phyloP scores from a whole-genome alignment of 805 yeast species.

The Danielia oregonensis region DNA sequence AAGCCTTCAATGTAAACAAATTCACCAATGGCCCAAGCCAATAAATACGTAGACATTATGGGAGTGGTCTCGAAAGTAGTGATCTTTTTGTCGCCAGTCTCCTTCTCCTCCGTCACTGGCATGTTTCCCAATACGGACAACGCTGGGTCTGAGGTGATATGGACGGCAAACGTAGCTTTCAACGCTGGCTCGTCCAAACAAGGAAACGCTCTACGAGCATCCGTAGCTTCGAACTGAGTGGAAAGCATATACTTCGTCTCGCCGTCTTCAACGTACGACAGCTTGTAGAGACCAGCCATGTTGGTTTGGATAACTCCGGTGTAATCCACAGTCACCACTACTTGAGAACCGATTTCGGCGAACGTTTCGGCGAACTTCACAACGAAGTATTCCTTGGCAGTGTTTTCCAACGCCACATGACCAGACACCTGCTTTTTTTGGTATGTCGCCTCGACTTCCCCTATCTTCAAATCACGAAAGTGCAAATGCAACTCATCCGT shows the following conservation, averaged over 20 bases:
- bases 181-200: slow-evolving; percentile 55
- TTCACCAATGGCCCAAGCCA: slow-evolving; percentile 59
- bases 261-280: slow-evolving; percentile 40
- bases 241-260: slow-evolving; percentile 38
- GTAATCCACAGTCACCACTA: slow-evolving; percentile 31
- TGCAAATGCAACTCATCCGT: slow-evolving; percentile 48
- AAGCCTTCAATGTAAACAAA: slow-evolving; percentile 49
- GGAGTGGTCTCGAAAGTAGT: slow-evolving; percentile 47
- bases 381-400: slow-evolving; percentile 60
- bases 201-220: slow-evolving; percentile 57
- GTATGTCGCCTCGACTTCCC: slow-evolving; percentile 16
- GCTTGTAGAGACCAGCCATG: slow-evolving; percentile 55
- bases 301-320: slow-evolving; percentile 47
- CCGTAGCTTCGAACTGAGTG: slow-evolving; percentile 59
- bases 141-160: slow-evolving; percentile 26
- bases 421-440: slow-evolving; percentile 25
- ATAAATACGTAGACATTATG: slow-evolving; percentile 51
- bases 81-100: slow-evolving; percentile 13
- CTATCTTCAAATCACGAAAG: slow-evolving; percentile 39
- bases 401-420: slow-evolving; percentile 29
- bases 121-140: slow-evolving; percentile 46
- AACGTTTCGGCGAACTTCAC: slow-evolving; percentile 47
- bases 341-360: slow-evolving; percentile 22
- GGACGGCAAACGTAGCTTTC: slow-evolving; percentile 54
- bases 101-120: slow-evolving; percentile 31